phyloP scores from a whole-genome alignment of 2,329 filamentous ascomycete species.

The Ustulina deusta region DNA sequence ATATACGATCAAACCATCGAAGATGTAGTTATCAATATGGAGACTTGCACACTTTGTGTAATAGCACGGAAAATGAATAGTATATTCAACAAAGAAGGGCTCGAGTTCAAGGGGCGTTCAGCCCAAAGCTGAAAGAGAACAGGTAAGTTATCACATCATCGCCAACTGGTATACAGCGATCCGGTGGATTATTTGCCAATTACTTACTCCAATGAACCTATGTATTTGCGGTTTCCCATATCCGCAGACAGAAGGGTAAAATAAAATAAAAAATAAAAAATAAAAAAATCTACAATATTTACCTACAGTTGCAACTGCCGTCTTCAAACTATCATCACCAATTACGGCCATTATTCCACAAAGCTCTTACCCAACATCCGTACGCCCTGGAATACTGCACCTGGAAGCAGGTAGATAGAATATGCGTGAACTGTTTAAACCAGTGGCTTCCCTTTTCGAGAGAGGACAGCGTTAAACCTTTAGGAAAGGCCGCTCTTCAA shows the following conservation, averaged over 20 bases:
- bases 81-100: neutral
- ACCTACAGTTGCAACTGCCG: too few relatives aligned
- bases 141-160: neutral
- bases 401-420: neutral
- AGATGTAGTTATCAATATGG: too few relatives aligned
- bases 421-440: neutral
- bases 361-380: too few relatives aligned
- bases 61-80: neutral
- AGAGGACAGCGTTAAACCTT: neutral
- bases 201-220: too few relatives aligned
- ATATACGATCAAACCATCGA: too few relatives aligned
- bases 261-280: too few relatives aligned
- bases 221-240: too few relatives aligned
- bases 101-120: neutral
- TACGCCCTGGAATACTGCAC: neutral
- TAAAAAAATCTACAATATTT: neutral
- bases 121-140: too few relatives aligned
- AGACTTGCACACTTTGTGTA: neutral
- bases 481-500: neutral
- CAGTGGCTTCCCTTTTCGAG: neutral
- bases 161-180: neutral
- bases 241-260: too few relatives aligned
- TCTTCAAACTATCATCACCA: neutral
- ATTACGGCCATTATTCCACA: neutral
- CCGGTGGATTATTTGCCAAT: neutral